Base-by-base conservation (phyloP, 805 yeast species). In the Ascoidea asiatica region DNA sequence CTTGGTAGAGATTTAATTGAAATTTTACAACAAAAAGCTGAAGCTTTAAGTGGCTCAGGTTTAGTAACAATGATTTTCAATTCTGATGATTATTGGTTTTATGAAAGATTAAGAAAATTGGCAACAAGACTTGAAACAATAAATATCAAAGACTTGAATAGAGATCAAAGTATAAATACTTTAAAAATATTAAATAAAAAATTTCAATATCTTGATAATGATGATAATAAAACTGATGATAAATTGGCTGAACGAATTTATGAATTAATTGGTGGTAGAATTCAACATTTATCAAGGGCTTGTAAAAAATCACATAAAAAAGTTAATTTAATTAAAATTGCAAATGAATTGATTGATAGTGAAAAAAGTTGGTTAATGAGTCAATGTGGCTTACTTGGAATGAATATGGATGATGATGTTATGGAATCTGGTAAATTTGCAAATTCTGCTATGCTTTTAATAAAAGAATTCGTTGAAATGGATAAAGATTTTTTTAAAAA, bases 301-400 rank as follows among this genome's bases (percentile, higher is more conserved):
- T 75, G 84, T 0, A 65, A 78, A 35, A 80, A 77, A 43, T 50
- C 55, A 19, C n/a, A n/a, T n/a, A n/a, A n/a, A n/a, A n/a, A n/a
- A n/a, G n/a, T n/a, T n/a, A 75, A 79, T 52, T 65, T 78, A 53
- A 53, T 79, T 29, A 59, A 61, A 33, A 87, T 87, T 0, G 77
- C 85, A 50, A 82, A 82, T 52, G 70, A 68, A 47, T 67, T 85
- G 33, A 82, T 85, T 46, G 92, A 85, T 56, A 65, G 81, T 6
- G 95, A 85, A 52, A 82, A 81, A 56, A 82, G 88, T 0, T 85
- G 95, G 95, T 81, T 84, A 50, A 66, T 85, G 50, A 85, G 82
- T 55, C 86, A 84, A 53, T 84, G 94, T 60, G 92, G 87, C 0
- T 62, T 85, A 13, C 60, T 85, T 7, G 95, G 94, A 2, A 70